These are phyloP conservation scores for Populus deltoides DNA, from an alignment of 345 rosid species.

Conservation along the genomic window DNA sequence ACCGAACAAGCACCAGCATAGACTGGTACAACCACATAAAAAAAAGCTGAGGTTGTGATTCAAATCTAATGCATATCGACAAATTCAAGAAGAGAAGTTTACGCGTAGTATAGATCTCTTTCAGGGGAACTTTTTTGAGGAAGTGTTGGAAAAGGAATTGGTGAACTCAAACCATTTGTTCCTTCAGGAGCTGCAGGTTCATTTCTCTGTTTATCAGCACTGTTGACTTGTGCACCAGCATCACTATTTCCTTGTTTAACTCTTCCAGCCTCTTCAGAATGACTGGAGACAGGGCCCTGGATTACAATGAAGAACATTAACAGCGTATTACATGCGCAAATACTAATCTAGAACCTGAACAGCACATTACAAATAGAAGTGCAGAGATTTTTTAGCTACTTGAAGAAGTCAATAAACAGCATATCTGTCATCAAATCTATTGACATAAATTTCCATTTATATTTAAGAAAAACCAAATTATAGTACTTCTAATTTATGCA, in stretches of 20 bases:
- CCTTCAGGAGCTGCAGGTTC: slow-evolving; percentile 19
- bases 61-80: not conserved
- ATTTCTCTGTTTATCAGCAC: slow-evolving; percentile 34
- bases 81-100: slow-evolving; percentile 17
- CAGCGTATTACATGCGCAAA: not conserved
- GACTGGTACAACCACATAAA: too few species aligned
- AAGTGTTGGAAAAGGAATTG: slow-evolving; percentile 56
- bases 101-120: slow-evolving; percentile 64
- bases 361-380: not conserved
- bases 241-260: slow-evolving; percentile 19
- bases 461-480: not conserved
- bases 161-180: slow-evolving; percentile 40
- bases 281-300: slow-evolving; percentile 31
- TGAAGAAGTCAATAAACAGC: not conserved
- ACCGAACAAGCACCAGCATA: too few species aligned
- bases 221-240: slow-evolving; percentile 22
- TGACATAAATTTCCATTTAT: not conserved
- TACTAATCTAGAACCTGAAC: not conserved
- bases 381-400: not conserved
- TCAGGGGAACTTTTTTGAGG: slow-evolving; percentile 42
- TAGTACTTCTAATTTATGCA: not conserved
- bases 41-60: not conserved
- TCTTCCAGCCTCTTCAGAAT: slow-evolving; percentile 37
- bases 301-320: slow-evolving; percentile 1
- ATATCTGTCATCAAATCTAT: not conserved